Conservation (phyloP, 371 early-diverging fungal species). For the Funneliformis caledonium region DNA sequence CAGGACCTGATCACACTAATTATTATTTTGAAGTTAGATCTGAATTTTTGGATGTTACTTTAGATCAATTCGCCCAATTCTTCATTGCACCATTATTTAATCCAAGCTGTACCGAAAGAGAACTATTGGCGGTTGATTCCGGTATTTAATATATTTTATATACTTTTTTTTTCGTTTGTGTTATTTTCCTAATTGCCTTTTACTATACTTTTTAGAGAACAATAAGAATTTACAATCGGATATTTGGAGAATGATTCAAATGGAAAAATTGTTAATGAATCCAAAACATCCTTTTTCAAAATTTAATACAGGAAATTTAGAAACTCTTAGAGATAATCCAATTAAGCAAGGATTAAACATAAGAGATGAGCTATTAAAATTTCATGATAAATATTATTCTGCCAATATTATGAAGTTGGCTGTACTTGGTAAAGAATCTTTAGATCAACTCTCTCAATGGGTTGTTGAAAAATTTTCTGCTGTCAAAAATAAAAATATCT, state of each 20-base stretch:
- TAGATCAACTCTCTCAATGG: constrained; percentile 84
- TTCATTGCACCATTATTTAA: constrained; percentile 90
- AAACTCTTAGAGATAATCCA: constrained; percentile 84
- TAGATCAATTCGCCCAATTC: constrained; percentile 93
- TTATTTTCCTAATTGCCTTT: not conserved
- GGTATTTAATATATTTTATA: constrained; percentile 46
- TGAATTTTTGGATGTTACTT: constrained; percentile 83
- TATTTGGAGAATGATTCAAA: constrained; percentile 82
- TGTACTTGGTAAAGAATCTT: constrained; percentile 86
- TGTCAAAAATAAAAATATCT: constrained; percentile 73
- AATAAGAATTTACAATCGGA: constrained; percentile 91
- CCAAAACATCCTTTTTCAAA: constrained; percentile 83
- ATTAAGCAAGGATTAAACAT: constrained; percentile 74
- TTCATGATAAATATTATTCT: constrained; percentile 88
- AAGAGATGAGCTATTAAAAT: constrained; percentile 83
- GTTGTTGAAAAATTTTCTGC: constrained; percentile 79
- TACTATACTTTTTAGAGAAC: constrained; percentile 63
- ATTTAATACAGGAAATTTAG: constrained; percentile 84
- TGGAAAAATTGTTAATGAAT: constrained; percentile 81
- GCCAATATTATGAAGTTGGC: constrained; percentile 96
- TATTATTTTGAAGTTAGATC: constrained; percentile 96
- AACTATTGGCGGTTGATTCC: constrained; percentile 93
- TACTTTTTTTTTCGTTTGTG: not conserved
- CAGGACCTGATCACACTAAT: constrained; percentile 84
- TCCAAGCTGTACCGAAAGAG: constrained; percentile 87